phyloP scores from a whole-genome alignment of 2,329 filamentous ascomycete species.

The Exophiala phaeomuriformis region DNA sequence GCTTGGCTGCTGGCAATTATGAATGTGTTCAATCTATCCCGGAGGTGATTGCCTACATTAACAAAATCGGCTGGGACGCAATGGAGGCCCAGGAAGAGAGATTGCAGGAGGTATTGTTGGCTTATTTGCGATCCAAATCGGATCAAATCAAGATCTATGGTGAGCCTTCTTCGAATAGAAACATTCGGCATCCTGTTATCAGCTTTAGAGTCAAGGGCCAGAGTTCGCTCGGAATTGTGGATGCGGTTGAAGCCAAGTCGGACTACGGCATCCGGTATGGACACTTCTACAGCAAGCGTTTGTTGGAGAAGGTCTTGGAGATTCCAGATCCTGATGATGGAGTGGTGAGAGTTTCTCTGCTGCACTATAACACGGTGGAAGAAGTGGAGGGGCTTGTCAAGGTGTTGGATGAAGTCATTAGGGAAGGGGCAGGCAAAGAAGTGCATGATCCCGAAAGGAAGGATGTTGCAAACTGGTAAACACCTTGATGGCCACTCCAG shows the following conservation, averaged over 20 bases:
- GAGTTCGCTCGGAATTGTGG: constrained; percentile 47
- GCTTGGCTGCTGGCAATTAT: constrained; percentile 62
- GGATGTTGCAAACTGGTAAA: constrained; percentile 21
- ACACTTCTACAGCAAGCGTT: constrained; percentile 59
- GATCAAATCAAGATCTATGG: constrained; percentile 54
- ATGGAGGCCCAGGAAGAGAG: constrained; percentile 54
- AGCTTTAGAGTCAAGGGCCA: constrained; percentile 56
- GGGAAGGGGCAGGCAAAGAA: constrained; percentile 19
- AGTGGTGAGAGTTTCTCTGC: constrained; percentile 61
- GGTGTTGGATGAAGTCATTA: constrained; percentile 26
- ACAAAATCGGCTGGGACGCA: constrained; percentile 40
- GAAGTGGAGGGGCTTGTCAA: constrained; percentile 27
- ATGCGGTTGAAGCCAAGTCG: constrained; percentile 53
- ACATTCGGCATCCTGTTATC: constrained; percentile 56
- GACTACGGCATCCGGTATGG: constrained; percentile 60
- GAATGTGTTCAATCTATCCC: constrained; percentile 61
- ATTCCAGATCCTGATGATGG: constrained; percentile 52
- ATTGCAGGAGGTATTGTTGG: constrained; percentile 53
- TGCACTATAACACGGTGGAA: constrained; percentile 60
- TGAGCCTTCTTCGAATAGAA: constrained; percentile 42
- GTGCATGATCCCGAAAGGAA: constrained; percentile 17
- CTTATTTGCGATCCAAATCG: constrained; percentile 48
- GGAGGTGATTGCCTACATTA: constrained; percentile 55
- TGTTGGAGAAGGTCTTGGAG: constrained; percentile 53
- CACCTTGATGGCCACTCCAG: too few species aligned